Conservation (phyloP, 2,329 filamentous ascomycete species). For the Xylaria sp. region DNA sequence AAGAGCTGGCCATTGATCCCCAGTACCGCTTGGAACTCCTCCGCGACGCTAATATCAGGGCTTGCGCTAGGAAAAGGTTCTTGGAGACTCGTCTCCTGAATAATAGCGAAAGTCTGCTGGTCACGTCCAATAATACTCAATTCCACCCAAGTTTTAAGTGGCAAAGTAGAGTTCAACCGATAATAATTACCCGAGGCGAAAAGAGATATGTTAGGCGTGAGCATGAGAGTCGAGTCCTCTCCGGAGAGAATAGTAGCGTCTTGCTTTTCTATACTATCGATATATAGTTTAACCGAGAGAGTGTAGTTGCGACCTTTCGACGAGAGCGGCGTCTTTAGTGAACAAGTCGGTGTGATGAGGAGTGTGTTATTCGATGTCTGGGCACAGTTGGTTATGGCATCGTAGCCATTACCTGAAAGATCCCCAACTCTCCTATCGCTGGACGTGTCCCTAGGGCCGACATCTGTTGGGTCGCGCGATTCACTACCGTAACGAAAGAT, state of each 20-base stretch:
- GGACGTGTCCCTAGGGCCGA: not conserved
- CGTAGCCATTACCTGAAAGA: constrained; percentile 54
- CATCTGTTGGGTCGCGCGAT: constrained; percentile 2
- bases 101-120: constrained; percentile 50
- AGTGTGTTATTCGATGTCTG: constrained; percentile 47
- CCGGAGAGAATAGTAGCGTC: constrained; percentile 57
- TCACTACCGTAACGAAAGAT: constrained; percentile 51
- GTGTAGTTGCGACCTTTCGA: constrained; percentile 69
- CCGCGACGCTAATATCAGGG: constrained; percentile 45
- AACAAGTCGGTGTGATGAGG: constrained; percentile 53
- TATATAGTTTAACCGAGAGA: constrained; percentile 57
- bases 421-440: constrained; percentile 47
- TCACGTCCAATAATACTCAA: constrained; percentile 49
- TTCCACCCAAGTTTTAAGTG: constrained; percentile 47
- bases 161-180: constrained; percentile 51
- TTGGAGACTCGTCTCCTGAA: constrained; percentile 32
- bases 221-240: constrained; percentile 56
- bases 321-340: constrained; percentile 58
- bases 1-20: constrained; percentile 56
- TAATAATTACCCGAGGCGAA: constrained; percentile 53
- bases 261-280: constrained; percentile 39
- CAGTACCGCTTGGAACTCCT: constrained; percentile 57
- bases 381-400: constrained; percentile 54
- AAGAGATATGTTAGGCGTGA: constrained; percentile 54
- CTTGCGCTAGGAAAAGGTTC: constrained; percentile 29